These are phyloP conservation scores for Lipomyces kockii DNA, from an alignment of 805 yeast species.

Conservation along the genomic window DNA sequence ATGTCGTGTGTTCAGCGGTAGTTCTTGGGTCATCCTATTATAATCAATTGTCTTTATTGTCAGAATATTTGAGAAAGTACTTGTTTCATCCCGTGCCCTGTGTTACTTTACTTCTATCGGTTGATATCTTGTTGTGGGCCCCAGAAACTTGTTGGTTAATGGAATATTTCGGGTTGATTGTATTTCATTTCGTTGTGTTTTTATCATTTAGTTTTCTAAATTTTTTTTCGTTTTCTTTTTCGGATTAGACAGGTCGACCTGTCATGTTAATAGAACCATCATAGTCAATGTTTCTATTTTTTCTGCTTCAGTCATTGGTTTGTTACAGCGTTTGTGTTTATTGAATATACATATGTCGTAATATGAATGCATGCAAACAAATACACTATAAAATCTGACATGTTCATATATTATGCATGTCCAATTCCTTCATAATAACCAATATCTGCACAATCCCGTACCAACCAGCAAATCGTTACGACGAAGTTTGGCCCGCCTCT, in stretches of 20 bases:
- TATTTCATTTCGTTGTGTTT: neutral
- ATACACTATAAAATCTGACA: no score
- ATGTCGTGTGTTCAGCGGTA: neutral
- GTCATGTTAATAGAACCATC: neutral
- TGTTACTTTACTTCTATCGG: conserved; percentile 6
- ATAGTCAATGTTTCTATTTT: conserved; percentile 2
- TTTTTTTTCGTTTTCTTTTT: neutral
- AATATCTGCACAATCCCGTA: neutral
- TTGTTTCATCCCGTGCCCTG: neutral
- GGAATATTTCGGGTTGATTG: neutral
- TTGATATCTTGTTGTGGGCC: neutral
- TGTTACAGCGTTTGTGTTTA: neutral
- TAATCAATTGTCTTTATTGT: conserved; percentile 8
- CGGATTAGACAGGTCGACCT: neutral
- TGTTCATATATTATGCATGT: neutral
- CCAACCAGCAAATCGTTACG: neutral
- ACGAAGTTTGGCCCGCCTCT: neutral
- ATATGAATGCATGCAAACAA: neutral
- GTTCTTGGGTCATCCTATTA: neutral
- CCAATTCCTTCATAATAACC: neutral
- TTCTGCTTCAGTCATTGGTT: neutral
- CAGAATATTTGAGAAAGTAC: neutral
- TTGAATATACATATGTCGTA: neutral
- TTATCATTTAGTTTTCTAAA: neutral
- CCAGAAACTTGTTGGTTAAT: neutral